Evolutionary conservation across 2,329 filamentous ascomycete species (phyloP), one percentile per base, ranked within the genome.

Genomic region (Aspergillus brunneoviolaceus): DNA sequence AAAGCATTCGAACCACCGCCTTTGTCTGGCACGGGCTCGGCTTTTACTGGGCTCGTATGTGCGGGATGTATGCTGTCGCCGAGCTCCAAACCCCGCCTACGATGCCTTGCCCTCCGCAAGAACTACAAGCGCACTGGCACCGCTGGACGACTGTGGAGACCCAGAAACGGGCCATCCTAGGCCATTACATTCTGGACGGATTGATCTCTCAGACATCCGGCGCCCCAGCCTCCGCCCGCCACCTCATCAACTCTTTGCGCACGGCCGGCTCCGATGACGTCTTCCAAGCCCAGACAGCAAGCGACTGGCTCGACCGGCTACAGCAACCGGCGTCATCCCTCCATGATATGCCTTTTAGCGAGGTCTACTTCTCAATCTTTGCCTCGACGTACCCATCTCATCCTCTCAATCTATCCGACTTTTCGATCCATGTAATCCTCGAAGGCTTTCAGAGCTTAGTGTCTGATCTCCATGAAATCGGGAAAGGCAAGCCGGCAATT

Each of bases 171-270:
- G 66, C 62, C 4, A 62, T 68, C 1, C 48, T 66, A 4, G 61
- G 60, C 10, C 62, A 68, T 19, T 66, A 67, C 33, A 55, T 68
- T 12, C 58, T 67, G 11, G 65, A 69, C 48, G 67, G 67, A 2
- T 31, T 68, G 1, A 66, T 69, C 31, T 63, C 67, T 1, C 65
- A 68, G 45, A 60, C 61, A 21, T 69, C 65, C 10, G 67, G 59
- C 1, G 64, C 64, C 11, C 65, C 64, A 21, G 45, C 65, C 2
- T 65, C 59, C 42, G 62, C 65, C 35, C 61, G 60, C 2, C 67
- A 69, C 54, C 35, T 69, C n/a, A 65, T 67, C 2, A 69, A 68
- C 54, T 58, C 50, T 12, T 45, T 67, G 6, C 52, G 52, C 9
- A 55, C 54, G 1, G 58, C 67, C 1, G 60, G 55, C 27, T 62